Evolutionary conservation across 495 filamentous ascomycete species (phyloP), one percentile per base, ranked within the genome.

Genomic region (Talaromyces wortmannii): DNA sequence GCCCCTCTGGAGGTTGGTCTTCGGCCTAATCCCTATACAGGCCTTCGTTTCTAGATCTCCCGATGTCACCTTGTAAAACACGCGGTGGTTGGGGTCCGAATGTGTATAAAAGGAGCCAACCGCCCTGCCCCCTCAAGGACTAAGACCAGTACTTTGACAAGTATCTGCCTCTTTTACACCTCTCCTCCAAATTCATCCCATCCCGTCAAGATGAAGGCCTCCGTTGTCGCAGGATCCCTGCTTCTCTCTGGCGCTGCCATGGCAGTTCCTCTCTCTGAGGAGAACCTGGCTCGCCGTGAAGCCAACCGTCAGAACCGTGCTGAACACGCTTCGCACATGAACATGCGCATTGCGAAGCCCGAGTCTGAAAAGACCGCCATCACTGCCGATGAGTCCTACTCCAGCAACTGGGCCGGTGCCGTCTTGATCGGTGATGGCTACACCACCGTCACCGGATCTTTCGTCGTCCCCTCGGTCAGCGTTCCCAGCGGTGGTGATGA

Each of bases 381-480:
- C 17, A 31, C 15, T 15, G 48, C 48, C 5, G 23, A 23, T 23
- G 48, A 50, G 16, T 30, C 32, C 5, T 84, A 84, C 61, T 76
- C 71, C 60, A 73, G 69, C n/a, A 84, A 83, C 69, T 84, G 81
- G 81, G 77, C 78, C 13, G 81, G 81, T 49, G 74, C 77, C 10
- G 80, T 82, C 12, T 72, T 78, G 32, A 76, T 73, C 33, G 67
- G 68, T 15, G 67, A 60, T 8, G 73, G 72, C 33, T 84, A 76
- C 59, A 80, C 66, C 11, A 66, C 69, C 23, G 81, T 84, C 7
- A 74, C 77, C 3, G 82, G 75, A 11, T 81, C 73, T 5, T 79
- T 85, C 62, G 76, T 73, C 1, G 77, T 84, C 11, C 82, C 82
- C 5, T 63, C 67, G n/a, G 80, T 83, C 0, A 76, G 72, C 16